Evolutionary conservation across 345 rosid species (phyloP), one percentile per base, ranked within the genome.

Genomic region (Salix brachista): DNA sequence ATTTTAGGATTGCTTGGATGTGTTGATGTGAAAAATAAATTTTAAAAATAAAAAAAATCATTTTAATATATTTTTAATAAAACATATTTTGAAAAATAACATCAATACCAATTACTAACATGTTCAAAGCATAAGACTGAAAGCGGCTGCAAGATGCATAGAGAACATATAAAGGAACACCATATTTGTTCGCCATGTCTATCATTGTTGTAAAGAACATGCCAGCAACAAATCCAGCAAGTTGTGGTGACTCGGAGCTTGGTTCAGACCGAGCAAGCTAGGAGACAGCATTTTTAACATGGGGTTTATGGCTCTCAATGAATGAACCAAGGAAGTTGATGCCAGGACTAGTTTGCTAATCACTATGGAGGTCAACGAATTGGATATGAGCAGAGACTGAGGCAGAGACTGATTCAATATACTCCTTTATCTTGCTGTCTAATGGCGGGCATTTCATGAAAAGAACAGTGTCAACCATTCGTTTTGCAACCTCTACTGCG

Each of bases 21-120:
- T 41, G 1, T 2, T 41, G 0, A 10, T 41, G 3, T 41, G 0
- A 10, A 0, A 41, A 10, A 10, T 41, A 41, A 41, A 0, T 41
- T 41, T 2, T 0, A 10, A 39, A 10, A 41, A 41, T 10, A 10
- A 41, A 9, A 41, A 41, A 10, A 2, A 41, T 41, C 0, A 41
- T 41, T 41, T 41, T 41, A 0, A 41, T 41, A 9, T 34, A 34
- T 34, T 34, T 34, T 34, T 34, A 39, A 39, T 8, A 8, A 41
- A 41, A 9, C 2, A 9, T 41, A 41, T 0, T 34, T 34, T 34
- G 2, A 8, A 41, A 41, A 41, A 41, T 12, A 41, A 2, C 0
- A 3, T 10, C 4, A 2, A 41, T 12, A 11, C 3, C 13, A 0
- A 41, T 41, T 11, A 41, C 13, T 10, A 41, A 41, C 4, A 41